A percentile compares a stretch with the other conserved stretches of the same genome.
These are phyloP conservation scores for Volutella citrinella DNA, from an alignment of 2,329 filamentous ascomycete species.

Conservation along the genomic window DNA sequence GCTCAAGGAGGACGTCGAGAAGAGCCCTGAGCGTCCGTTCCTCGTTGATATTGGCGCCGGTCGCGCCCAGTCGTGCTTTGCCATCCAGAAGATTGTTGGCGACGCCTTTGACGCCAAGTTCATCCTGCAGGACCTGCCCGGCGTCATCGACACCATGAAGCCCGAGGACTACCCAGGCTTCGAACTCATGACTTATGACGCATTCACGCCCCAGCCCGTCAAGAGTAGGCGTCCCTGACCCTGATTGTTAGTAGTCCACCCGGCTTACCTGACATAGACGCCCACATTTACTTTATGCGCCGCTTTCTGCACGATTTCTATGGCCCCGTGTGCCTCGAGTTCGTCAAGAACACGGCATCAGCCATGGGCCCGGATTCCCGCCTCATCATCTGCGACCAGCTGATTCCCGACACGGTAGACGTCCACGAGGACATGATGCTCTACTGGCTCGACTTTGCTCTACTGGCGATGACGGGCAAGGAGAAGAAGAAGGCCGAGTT, in stretches of 20 bases:
- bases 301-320: slow-evolving; percentile 33
- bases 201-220: slow-evolving; percentile 18
- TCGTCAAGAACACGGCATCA: slow-evolving; percentile 27
- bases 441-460: slow-evolving; percentile 31
- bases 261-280: slow-evolving; percentile 16
- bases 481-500: slow-evolving; percentile 31
- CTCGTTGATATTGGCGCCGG: slow-evolving; percentile 32
- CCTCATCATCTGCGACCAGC: slow-evolving; percentile 32
- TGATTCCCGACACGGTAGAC: slow-evolving; percentile 30
- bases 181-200: slow-evolving; percentile 23
- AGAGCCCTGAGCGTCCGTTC: slow-evolving; percentile 26
- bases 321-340: slow-evolving; percentile 25
- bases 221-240: slow-evolving; percentile 17
- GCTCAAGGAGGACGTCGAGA: slow-evolving; percentile 25
- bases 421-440: slow-evolving; percentile 22
- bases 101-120: slow-evolving; percentile 23
- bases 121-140: slow-evolving; percentile 32
- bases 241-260: slow-evolving; percentile 1
- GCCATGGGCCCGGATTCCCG: slow-evolving; percentile 32
- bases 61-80: slow-evolving; percentile 28
- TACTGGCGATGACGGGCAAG: slow-evolving; percentile 30
- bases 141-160: slow-evolving; percentile 25
- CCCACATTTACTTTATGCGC: slow-evolving; percentile 32
- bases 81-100: slow-evolving; percentile 24
- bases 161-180: slow-evolving; percentile 20